These are phyloP conservation scores for Calonectria multiphialidica DNA, from an alignment of 2,329 filamentous ascomycete genomes.

Conservation along the genomic window DNA sequence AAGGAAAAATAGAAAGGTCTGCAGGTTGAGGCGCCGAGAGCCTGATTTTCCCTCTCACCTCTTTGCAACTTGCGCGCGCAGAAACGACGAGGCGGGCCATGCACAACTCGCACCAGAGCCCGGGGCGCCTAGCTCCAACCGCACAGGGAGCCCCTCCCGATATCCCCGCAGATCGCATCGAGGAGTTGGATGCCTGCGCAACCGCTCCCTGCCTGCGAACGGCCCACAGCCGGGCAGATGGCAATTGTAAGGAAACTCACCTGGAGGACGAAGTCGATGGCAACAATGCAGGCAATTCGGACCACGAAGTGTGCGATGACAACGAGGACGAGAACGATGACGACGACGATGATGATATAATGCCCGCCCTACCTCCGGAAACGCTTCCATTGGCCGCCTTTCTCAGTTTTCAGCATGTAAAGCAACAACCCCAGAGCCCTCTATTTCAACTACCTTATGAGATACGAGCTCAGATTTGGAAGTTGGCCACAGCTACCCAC, in stretches of 20 bases:
- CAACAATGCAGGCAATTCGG: not conserved
- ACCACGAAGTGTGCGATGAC: not conserved
- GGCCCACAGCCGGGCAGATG: not conserved
- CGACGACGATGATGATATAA: not conserved
- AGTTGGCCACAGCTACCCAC: not conserved
- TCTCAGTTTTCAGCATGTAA: not conserved
- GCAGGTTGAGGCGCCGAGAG: not conserved
- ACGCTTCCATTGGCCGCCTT: conserved; percentile 3
- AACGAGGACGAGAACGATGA: not conserved
- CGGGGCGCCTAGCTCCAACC: not conserved
- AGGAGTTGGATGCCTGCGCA: not conserved
- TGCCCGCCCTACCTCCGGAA: not conserved
- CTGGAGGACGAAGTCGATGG: not conserved
- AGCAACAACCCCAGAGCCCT: not conserved
- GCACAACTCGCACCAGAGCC: not conserved
- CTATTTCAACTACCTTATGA: conserved; percentile 9
- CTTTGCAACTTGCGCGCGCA: not conserved
- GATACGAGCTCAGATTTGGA: conserved; percentile 9
- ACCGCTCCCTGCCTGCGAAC: not conserved
- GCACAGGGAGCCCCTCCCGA: not conserved
- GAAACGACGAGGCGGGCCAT: not conserved
- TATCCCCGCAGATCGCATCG: not conserved
- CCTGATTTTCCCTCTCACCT: not conserved
- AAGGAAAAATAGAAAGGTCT: not conserved
- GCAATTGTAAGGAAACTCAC: not conserved